These are phyloP conservation scores for Umbelopsis sp. DNA, from an alignment of 371 early-diverging fungal species.

Conservation along the genomic window DNA sequence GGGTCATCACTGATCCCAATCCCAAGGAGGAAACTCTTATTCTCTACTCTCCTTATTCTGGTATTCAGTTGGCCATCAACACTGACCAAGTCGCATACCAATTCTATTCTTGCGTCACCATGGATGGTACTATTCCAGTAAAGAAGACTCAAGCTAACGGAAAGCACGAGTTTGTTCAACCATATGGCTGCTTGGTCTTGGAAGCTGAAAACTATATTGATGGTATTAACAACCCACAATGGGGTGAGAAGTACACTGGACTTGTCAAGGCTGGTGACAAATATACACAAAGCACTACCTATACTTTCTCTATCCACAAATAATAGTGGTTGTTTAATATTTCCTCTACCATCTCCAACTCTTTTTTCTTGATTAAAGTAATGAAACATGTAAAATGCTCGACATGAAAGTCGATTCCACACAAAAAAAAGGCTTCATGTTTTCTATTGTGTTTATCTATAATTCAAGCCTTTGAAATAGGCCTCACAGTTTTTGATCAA, in stretches of 20 bases:
- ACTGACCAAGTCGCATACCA: slow-evolving; percentile 31
- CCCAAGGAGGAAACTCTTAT: slow-evolving; percentile 23
- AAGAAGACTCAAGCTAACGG: slow-evolving; percentile 24
- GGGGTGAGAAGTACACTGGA: slow-evolving; percentile 25
- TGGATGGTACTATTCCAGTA: slow-evolving; percentile 30
- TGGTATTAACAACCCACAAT: slow-evolving; percentile 28
- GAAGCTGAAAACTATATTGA: slow-evolving; percentile 33
- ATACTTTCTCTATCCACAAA: slow-evolving; percentile 22
- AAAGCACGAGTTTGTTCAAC: slow-evolving; percentile 21
- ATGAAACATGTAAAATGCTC: too few relatives aligned
- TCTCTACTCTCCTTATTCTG: slow-evolving; percentile 29
- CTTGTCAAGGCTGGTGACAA: slow-evolving; percentile 22
- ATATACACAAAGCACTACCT: slow-evolving; percentile 23
- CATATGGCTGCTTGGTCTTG: slow-evolving; percentile 31
- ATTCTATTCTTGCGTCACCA: slow-evolving; percentile 27
- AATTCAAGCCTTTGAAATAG: not conserved
- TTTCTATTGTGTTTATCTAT: not conserved
- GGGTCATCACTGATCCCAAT: slow-evolving; percentile 32
- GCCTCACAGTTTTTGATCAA: slow-evolving; percentile 13
- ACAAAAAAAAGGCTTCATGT: not conserved
- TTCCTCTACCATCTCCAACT: too few relatives aligned
- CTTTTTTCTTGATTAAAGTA: not conserved
- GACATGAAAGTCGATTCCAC: not conserved
- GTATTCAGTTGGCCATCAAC: slow-evolving; percentile 26
- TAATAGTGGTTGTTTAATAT: not conserved